Evolutionary conservation across 176 grass and related monocot genomes (phyloP).

Genomic region (Triticum aestivum): DNA sequence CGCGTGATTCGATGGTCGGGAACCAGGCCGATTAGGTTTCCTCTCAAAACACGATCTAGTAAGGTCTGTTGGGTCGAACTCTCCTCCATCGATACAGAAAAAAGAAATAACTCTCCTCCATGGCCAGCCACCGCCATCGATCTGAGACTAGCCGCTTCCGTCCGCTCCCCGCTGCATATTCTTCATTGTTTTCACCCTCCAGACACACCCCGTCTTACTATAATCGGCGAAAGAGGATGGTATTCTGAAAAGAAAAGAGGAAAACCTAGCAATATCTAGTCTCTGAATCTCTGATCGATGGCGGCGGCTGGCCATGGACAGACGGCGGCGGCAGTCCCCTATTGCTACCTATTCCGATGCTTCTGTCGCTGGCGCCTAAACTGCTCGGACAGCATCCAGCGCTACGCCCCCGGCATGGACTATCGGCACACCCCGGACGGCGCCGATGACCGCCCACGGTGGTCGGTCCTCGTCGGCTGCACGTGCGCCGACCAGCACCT

Average conservation of each 20-base stretch:
- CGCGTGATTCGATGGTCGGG: too few relatives aligned
- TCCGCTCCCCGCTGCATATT: background rate
- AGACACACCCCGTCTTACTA: background rate
- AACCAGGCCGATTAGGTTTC: too few relatives aligned
- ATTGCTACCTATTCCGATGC: background rate
- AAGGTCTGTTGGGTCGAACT: too few relatives aligned
- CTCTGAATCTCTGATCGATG: background rate
- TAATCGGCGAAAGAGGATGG: background rate
- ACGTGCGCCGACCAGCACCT: background rate
- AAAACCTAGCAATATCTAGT: background rate
- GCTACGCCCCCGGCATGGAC: background rate
- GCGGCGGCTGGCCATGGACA: background rate
- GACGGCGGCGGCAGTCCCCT: background rate
- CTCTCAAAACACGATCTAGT: too few relatives aligned
- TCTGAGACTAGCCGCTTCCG: background rate
- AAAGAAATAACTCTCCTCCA: background rate
- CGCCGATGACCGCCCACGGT: background rate
- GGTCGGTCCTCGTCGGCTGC: slow-evolving; percentile 10
- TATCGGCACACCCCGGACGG: background rate
- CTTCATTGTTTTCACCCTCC: background rate
- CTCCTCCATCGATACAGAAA: background rate
- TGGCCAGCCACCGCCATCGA: background rate
- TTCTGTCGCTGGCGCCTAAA: background rate
- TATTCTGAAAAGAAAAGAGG: background rate
- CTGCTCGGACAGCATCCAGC: background rate